Evolutionary conservation across 2,329 filamentous ascomycete genomes (phyloP).

Genomic region (Rhinocladiella similis): DNA sequence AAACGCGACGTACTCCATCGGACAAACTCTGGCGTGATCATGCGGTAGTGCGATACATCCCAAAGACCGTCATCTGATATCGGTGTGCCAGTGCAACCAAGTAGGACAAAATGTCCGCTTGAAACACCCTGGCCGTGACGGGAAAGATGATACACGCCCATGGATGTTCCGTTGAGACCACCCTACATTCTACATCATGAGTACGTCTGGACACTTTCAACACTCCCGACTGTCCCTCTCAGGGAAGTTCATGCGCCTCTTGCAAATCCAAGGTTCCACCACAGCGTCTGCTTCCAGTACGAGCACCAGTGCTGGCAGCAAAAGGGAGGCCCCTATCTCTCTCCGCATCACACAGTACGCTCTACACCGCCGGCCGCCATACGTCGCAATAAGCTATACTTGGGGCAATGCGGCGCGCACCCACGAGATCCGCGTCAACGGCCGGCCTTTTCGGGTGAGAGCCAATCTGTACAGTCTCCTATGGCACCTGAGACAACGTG

Average conservation of each 20-base stretch:
- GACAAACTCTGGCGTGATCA: no score
- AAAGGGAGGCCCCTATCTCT: conserved; percentile 16
- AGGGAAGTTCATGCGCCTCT: conserved; percentile 26
- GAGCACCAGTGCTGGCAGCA: neutral
- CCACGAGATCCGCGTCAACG: conserved; percentile 25
- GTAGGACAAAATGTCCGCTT: no score
- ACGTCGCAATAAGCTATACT: conserved; percentile 29
- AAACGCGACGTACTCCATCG: no score
- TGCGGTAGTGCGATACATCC: no score
- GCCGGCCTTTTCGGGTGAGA: conserved; percentile 22
- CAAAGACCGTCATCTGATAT: no score
- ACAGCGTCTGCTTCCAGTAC: neutral
- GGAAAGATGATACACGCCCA: no score
- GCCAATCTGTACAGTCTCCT: conserved; percentile 26
- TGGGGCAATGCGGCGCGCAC: conserved; percentile 23
- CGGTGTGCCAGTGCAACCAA: no score
- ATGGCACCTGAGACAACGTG: conserved; percentile 22
- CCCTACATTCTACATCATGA: no score
- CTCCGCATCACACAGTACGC: conserved; percentile 30
- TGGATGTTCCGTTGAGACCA: no score
- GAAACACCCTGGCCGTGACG: no score
- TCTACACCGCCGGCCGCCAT: conserved; percentile 20
- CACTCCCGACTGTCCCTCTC: conserved; percentile 25
- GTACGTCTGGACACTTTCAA: conserved; percentile 16
- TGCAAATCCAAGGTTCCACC: conserved; percentile 26